Evolutionary conservation across 1,284 basidiomycete species (phyloP).

Genomic region (Gomphus bonarii): DNA sequence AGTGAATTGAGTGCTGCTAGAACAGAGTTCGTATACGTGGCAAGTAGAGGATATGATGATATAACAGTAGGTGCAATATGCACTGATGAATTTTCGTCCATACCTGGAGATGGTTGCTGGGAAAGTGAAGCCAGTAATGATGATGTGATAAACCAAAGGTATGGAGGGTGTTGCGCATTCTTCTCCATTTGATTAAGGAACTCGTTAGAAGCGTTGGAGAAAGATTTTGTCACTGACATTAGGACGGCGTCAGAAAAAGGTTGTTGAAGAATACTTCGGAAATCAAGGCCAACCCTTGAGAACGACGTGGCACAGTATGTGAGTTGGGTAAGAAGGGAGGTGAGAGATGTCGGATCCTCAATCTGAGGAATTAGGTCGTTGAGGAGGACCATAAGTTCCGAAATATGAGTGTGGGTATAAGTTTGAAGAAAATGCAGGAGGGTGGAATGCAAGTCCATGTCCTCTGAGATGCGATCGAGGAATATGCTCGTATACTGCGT

Average conservation of each 20-base stretch:
- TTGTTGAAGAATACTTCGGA: slow-evolving; percentile 52
- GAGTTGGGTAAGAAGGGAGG: slow-evolving; percentile 82
- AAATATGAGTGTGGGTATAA: slow-evolving; percentile 3
- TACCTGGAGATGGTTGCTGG: slow-evolving; percentile 7
- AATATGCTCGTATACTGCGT: slow-evolving; percentile 88
- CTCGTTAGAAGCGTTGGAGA: slow-evolving; percentile 23
- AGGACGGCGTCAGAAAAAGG: slow-evolving; percentile 55
- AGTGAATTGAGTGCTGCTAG: slow-evolving; percentile 72
- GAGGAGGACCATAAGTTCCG: slow-evolving; percentile 40
- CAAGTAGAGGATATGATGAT: slow-evolving; percentile 70
- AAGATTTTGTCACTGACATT: slow-evolving; percentile 32
- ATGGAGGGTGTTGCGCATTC: slow-evolving; percentile 24
- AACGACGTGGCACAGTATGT: slow-evolving; percentile 91
- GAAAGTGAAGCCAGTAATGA: slow-evolving; percentile 15
- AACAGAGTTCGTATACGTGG: slow-evolving; percentile 65
- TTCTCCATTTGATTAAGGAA: slow-evolving; percentile 13
- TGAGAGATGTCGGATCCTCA: slow-evolving; percentile 55
- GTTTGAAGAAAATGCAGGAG: slow-evolving; percentile 8
- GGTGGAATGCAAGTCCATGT: background rate
- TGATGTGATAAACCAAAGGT: slow-evolving; percentile 39
- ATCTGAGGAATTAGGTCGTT: slow-evolving; percentile 36
- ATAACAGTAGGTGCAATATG: slow-evolving; percentile 62
- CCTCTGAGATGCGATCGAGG: slow-evolving; percentile 42
- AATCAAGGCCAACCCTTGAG: slow-evolving; percentile 83
- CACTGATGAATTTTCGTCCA: slow-evolving; percentile 14